Base-by-base conservation (phyloP, 331 rosid species). In the Rosa hybrid region DNA sequence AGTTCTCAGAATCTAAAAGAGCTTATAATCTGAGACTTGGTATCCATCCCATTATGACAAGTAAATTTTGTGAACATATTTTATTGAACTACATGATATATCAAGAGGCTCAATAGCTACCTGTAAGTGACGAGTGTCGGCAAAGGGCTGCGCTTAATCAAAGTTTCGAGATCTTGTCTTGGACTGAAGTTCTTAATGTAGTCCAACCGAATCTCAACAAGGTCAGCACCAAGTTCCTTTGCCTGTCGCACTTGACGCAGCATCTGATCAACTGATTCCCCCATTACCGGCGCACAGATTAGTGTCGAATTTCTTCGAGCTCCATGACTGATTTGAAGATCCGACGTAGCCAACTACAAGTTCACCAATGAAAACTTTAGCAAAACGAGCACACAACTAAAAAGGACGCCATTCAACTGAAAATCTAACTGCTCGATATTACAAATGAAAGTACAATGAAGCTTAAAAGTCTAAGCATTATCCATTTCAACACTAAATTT, bases 51-150 rank as follows among this genome's bases (percentile, higher is more conserved):
- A 21, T n/a, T n/a, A 57, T n/a, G 64, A 21, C 14, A 57, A 57
- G 30, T n/a, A 57, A 57, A n/a, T 9, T 12, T 14, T 41, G 56
- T 41, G 51, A 21, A 56, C 1, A 44, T 21, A 59, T 25, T 56
- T 25, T 11, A 59, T 44, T 6, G 12, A 60, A 18, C 48, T 30
- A 16, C 1, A 21, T 27, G 8, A 38, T 11, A 53, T 20, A 39
- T 21, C 30, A 14, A 68, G 38, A 34, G 38, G 44, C 45, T 60
- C 27, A 12, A 16, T 25, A 13, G 64, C 71, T 74, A 86, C 94
- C 94, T 84, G 87, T 82, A 88, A 81, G 92, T 88, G 85, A 87
- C 60, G 34, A 90, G 79, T 63, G 89, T 85, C 59, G 92, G 92
- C 81, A 88, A 75, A 44, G 91, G 90, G 41, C 80, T 60, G 41